Conservation (phyloP, 768 basidiomycete species). For the Trametes cinnabarina region DNA sequence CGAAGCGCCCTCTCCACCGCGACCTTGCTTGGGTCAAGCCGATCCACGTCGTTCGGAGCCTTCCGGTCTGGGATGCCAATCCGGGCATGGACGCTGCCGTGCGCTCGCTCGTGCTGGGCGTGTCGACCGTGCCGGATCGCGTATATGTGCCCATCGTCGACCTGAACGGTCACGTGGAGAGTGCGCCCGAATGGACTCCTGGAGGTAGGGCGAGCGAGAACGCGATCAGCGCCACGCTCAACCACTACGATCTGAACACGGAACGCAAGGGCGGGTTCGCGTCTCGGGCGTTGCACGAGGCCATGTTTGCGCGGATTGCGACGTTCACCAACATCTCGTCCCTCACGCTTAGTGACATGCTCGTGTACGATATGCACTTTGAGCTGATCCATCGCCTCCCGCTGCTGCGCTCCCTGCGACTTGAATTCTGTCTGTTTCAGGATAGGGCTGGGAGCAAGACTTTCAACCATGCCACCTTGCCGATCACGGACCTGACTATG, state of each 20-base stretch:
- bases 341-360: constrained; percentile 37
- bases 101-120: constrained; percentile 22
- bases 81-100: constrained; percentile 16
- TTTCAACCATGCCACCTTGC: constrained; percentile 33
- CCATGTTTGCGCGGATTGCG: constrained; percentile 19
- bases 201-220: neutral
- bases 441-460: constrained; percentile 7
- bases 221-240: neutral
- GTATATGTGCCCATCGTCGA: constrained; percentile 13
- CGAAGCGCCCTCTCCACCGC: constrained; percentile 32
- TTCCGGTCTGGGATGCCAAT: constrained; percentile 20
- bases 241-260: constrained; percentile 12
- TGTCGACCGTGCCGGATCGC: constrained; percentile 16
- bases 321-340: constrained; percentile 39
- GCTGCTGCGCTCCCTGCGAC: constrained; percentile 35
- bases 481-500: constrained; percentile 44
- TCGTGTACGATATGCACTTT: constrained; percentile 38
- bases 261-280: constrained; percentile 8
- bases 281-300: constrained; percentile 11
- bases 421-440: constrained; percentile 42
- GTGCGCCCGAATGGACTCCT: neutral
- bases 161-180: neutral
- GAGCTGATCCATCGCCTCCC: constrained; percentile 37
- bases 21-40: constrained; percentile 36
- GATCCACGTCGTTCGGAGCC: constrained; percentile 26